Evolutionary conservation across 106 monocot genomes (phyloP).

Genomic region (Alisma plantagoaquatica): DNA sequence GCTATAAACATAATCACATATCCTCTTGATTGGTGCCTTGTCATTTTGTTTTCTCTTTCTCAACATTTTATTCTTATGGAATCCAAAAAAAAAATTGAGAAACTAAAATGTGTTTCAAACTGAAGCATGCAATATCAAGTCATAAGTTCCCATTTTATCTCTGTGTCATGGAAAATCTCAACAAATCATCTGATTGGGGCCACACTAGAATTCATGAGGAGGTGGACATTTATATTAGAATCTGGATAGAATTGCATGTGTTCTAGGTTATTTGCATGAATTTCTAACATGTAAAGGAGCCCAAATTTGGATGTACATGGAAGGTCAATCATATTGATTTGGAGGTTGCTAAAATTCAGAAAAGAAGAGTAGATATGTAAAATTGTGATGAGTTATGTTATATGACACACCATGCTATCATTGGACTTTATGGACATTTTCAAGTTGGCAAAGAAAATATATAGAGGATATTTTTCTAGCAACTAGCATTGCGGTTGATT

Average conservation of each 20-base stretch:
- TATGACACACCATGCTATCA: slow-evolving; percentile 55
- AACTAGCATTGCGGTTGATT: slow-evolving; percentile 66
- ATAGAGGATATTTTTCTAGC: slow-evolving; percentile 27
- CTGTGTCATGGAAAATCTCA: slow-evolving; percentile 38
- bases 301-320: slow-evolving; percentile 12
- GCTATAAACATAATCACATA: too few relatives aligned
- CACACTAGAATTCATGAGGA: slow-evolving; percentile 1
- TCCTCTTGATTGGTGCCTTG: too few relatives aligned
- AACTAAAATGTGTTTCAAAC: too few relatives aligned
- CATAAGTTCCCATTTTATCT: too few relatives aligned
- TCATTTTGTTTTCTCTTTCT: too few relatives aligned
- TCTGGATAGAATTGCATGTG: slow-evolving; percentile 41
- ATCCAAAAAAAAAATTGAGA: too few relatives aligned
- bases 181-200: slow-evolving; percentile 13
- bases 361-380: slow-evolving; percentile 39
- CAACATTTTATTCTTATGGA: too few relatives aligned
- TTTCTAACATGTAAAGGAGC: slow-evolving; percentile 57
- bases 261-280: slow-evolving; percentile 61
- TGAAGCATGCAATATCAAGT: too few relatives aligned
- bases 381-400: slow-evolving; percentile 88
- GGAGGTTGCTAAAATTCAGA: slow-evolving; percentile 31
- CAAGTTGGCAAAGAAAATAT: slow-evolving; percentile 69
- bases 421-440: slow-evolving; percentile 78
- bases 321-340: slow-evolving; percentile 42
- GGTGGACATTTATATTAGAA: slow-evolving; percentile 33